Percentiles rank a stretch among this genome's conserved stretches.
phyloP scores from a whole-genome alignment of 2,329 filamentous ascomycete species.

The Colletotrichum tropicicola region DNA sequence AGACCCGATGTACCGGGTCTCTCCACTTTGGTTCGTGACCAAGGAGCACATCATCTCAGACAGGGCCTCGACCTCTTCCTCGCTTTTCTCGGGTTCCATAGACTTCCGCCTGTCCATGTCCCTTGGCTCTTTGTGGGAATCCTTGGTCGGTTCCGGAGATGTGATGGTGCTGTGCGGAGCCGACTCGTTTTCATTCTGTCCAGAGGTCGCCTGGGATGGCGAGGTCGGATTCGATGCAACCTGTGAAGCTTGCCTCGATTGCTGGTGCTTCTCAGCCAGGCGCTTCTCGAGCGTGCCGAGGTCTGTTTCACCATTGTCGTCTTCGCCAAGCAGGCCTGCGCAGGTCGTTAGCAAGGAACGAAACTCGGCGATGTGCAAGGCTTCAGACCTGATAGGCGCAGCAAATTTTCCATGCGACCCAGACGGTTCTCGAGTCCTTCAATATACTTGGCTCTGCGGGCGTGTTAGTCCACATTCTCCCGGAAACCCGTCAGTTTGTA shows the following conservation, averaged over 20 bases:
- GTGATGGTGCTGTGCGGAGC: conserved; percentile 64
- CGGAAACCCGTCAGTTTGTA: background rate
- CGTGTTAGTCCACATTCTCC: conserved; percentile 1
- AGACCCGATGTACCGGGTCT: conserved; percentile 95
- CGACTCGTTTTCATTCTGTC: conserved; percentile 50
- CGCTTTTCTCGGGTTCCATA: conserved; percentile 54
- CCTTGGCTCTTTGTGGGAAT: conserved; percentile 45
- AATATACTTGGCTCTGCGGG: conserved; percentile 88
- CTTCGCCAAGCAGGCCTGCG: conserved; percentile 79
- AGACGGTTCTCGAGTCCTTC: conserved; percentile 95
- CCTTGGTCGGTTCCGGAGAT: conserved; percentile 59
- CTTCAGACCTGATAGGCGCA: conserved; percentile 78
- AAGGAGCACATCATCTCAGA: conserved; percentile 99
- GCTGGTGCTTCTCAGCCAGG: conserved; percentile 64
- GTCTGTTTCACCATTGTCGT: conserved; percentile 86
- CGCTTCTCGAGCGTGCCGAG: conserved; percentile 88
- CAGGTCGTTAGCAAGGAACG: conserved; percentile 35
- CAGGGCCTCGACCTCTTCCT: conserved; percentile 82
- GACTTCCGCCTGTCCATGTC: conserved; percentile 49
- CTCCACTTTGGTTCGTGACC: conserved; percentile 92
- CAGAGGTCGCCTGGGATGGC: conserved; percentile 56
- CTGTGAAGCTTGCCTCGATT: conserved; percentile 59
- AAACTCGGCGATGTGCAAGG: background rate
- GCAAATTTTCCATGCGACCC: conserved; percentile 92
- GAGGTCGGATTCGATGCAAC: conserved; percentile 60